Evolutionary conservation across 169 alveolate genomes (phyloP).

Genomic region (Cryptosporidium xiaoi): DNA sequence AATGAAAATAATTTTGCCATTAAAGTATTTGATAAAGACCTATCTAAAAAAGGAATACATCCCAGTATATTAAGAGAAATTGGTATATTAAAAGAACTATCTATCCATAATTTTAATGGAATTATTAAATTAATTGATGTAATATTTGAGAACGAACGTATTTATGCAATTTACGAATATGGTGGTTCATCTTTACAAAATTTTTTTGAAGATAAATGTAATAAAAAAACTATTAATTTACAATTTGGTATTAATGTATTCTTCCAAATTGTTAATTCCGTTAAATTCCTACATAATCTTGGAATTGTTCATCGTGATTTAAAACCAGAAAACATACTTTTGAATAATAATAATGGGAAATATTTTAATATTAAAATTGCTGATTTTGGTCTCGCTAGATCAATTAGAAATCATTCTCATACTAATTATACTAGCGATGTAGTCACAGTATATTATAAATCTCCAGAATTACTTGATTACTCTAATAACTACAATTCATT

Average conservation of each 20-base stretch:
- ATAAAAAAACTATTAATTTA: conserved; percentile 10
- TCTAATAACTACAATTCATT: conserved; percentile 3
- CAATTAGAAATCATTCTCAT: conserved; percentile 49
- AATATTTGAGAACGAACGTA: conserved; percentile 40
- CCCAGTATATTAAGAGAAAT: conserved; percentile 73
- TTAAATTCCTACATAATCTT: conserved; percentile 50
- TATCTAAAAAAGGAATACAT: conserved; percentile 70
- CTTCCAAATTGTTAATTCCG: conserved; percentile 44
- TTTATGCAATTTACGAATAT: conserved; percentile 68
- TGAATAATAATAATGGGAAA: conserved; percentile 21
- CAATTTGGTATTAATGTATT: conserved; percentile 36
- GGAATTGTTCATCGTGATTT: conserved; percentile 73
- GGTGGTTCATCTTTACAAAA: conserved; percentile 55
- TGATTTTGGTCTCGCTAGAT: conserved; percentile 68
- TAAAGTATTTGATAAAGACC: conserved; percentile 58
- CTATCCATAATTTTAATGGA: conserved; percentile 15
- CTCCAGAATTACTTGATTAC: conserved; percentile 44
- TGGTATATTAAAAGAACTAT: conserved; percentile 55
- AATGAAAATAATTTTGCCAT: conserved; percentile 39
- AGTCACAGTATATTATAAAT: conserved; percentile 54
- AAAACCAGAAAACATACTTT: conserved; percentile 70
- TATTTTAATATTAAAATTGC: conserved; percentile 38
- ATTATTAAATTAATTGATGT: conserved; percentile 38
- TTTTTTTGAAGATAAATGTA: conserved; percentile 41
- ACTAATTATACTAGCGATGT: conserved; percentile 64